phyloP scores from a whole-genome alignment of 139 green algal genomes.

The Tetratostichococcus sp. region DNA sequence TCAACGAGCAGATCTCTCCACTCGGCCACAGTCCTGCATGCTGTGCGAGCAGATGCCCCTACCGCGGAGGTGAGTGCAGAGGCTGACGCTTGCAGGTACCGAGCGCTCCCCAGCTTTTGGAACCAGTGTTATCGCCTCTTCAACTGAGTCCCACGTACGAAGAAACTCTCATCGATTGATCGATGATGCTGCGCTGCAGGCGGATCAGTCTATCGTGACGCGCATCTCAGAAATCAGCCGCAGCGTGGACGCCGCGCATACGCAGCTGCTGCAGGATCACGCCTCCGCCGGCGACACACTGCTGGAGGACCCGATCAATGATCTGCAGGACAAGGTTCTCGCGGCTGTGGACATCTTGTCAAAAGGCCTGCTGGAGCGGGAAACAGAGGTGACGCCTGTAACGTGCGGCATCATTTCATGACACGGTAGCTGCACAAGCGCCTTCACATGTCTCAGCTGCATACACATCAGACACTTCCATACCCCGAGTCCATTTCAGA shows the following conservation, averaged over 20 bases:
- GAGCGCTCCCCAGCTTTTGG: no score
- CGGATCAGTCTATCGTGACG: background rate
- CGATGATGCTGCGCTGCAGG: background rate
- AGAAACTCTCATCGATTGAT: no score
- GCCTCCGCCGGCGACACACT: background rate
- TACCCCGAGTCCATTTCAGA: no score
- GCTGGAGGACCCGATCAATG: slow-evolving; percentile 1
- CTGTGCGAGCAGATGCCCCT: background rate
- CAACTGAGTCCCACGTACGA: no score
- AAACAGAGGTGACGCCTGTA: slow-evolving; percentile 66
- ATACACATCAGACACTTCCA: no score
- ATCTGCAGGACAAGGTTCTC: slow-evolving; percentile 42
- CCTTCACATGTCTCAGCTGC: no score
- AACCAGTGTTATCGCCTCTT: no score
- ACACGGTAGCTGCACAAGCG: no score
- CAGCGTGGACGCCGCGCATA: background rate
- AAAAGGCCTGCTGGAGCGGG: slow-evolving; percentile 75
- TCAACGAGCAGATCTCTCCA: background rate
- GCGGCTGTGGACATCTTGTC: slow-evolving; percentile 59
- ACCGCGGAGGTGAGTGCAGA: background rate
- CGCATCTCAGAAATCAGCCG: background rate
- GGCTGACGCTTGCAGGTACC: no score
- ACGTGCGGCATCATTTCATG: background rate
- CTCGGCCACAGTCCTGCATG: background rate
- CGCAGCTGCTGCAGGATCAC: background rate